phyloP scores from a whole-genome alignment of 177 flowering plant genomes.

The Vitis hybrid region DNA sequence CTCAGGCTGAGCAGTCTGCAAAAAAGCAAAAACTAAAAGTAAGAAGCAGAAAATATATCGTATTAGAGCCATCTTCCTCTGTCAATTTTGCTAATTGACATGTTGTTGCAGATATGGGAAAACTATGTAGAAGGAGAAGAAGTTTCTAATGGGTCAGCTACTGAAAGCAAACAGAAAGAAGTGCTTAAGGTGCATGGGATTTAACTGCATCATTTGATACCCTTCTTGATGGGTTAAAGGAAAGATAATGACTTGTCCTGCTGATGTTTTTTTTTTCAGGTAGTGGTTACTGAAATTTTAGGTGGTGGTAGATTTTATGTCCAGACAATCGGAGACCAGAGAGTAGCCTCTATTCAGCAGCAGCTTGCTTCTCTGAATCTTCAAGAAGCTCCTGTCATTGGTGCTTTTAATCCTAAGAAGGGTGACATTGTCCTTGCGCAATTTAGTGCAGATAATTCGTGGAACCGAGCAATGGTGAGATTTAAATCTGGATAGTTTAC shows the following conservation, averaged over 20 bases:
- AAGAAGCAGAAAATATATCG: slow-evolving; percentile 16
- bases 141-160: slow-evolving; percentile 55
- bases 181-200: slow-evolving; percentile 60
- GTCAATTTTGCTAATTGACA: not conserved
- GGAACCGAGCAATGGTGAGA: slow-evolving; percentile 94
- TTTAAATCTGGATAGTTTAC: not conserved
- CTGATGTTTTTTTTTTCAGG: slow-evolving; percentile 41
- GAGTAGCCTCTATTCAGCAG: slow-evolving; percentile 69
- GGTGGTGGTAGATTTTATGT: slow-evolving; percentile 91
- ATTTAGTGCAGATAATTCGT: slow-evolving; percentile 80
- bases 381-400: slow-evolving; percentile 75
- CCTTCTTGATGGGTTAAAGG: not conserved
- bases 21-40: slow-evolving; percentile 80
- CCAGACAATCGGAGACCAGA: slow-evolving; percentile 78
- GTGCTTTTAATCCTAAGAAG: slow-evolving; percentile 87
- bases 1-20: slow-evolving; percentile 76
- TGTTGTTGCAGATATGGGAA: slow-evolving; percentile 82
- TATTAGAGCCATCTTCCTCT: not conserved
- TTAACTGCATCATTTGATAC: not conserved
- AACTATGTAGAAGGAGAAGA: slow-evolving; percentile 89
- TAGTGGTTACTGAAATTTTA: slow-evolving; percentile 78
- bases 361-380: slow-evolving; percentile 74
- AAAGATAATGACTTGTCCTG: slow-evolving; percentile 2
- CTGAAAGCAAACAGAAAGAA: slow-evolving; percentile 74
- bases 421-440: slow-evolving; percentile 91